phyloP scores from a whole-genome alignment of 495 filamentous ascomycete species.

The Penicillium desertorum region DNA sequence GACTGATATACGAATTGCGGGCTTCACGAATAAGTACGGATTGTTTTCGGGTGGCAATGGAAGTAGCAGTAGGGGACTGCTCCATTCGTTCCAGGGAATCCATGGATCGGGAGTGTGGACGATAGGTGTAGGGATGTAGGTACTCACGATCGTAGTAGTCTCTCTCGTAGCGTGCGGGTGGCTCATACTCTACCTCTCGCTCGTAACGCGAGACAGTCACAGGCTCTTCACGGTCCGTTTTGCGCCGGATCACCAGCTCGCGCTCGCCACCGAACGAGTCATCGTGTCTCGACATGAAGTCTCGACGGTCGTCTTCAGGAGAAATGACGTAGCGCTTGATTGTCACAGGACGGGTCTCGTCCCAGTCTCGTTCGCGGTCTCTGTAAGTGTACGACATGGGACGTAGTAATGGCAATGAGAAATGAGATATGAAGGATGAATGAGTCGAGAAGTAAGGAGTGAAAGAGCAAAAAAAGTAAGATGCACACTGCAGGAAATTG shows the following conservation, averaged over 20 bases:
- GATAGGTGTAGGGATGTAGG: conserved; percentile 48
- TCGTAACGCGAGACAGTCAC: conserved; percentile 43
- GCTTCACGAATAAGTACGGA: conserved; percentile 75
- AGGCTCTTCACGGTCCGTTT: conserved; percentile 46
- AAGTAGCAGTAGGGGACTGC: conserved; percentile 43
- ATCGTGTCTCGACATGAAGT: conserved; percentile 41
- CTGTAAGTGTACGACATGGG: conserved; percentile 49
- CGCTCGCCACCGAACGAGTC: conserved; percentile 38
- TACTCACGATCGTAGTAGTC: conserved; percentile 59
- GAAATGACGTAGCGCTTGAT: conserved; percentile 55
- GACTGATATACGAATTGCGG: conserved; percentile 63
- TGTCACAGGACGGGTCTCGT: conserved; percentile 43
- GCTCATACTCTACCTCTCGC: conserved; percentile 46
- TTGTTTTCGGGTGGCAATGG: conserved; percentile 72
- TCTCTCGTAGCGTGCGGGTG: conserved; percentile 46
- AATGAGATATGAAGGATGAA: conserved; percentile 5
- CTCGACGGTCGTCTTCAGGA: conserved; percentile 45
- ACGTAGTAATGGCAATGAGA: conserved; percentile 9
- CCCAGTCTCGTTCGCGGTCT: conserved; percentile 47
- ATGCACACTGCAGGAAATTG: conserved; percentile 23
- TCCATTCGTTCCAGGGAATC: conserved; percentile 64
- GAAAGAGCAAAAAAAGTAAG: conserved; percentile 8
- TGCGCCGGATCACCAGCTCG: conserved; percentile 51
- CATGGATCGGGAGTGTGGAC: conserved; percentile 63
- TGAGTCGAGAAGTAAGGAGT: conserved; percentile 8